These are phyloP conservation scores for Phytophthora cryptogea DNA, from an alignment of 352 stramenopile species.

Conservation along the genomic window DNA sequence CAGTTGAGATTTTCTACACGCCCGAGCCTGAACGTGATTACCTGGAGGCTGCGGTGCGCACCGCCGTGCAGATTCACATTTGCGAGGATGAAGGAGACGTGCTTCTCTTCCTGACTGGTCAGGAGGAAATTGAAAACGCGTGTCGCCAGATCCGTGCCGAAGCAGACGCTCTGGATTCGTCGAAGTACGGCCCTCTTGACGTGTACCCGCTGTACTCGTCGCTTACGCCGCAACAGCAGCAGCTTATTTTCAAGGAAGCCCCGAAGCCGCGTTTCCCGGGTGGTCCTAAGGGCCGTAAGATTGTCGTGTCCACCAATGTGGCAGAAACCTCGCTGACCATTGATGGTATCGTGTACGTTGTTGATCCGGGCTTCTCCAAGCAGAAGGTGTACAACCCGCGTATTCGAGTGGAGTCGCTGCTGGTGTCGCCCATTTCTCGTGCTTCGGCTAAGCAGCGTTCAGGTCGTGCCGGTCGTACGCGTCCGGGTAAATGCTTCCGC, in stretches of 20 bases:
- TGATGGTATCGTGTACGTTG: slow-evolving; percentile 99
- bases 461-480: slow-evolving; percentile 92
- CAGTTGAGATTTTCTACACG: slow-evolving; percentile 99
- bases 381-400: slow-evolving; percentile 99
- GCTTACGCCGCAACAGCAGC: slow-evolving; percentile 98
- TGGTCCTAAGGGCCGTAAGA: slow-evolving; percentile 92
- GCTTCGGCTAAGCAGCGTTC: slow-evolving; percentile 94
- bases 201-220: slow-evolving; percentile 98
- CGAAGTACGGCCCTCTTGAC: slow-evolving; percentile 94
- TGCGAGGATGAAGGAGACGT: slow-evolving; percentile 98
- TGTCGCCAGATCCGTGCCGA: slow-evolving; percentile 90
- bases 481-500: slow-evolving; percentile 95
- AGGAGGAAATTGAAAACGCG: slow-evolving; percentile 99
- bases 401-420: slow-evolving; percentile 97
- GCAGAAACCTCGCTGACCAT: slow-evolving; percentile 99
- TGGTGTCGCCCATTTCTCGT: slow-evolving; percentile 98
- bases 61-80: slow-evolving; percentile 96
- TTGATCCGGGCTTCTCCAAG: slow-evolving; percentile 99
- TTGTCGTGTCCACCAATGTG: slow-evolving; percentile 99
- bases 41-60: slow-evolving; percentile 92
- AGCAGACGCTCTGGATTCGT: slow-evolving; percentile 90
- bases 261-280: slow-evolving; percentile 88
- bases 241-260: slow-evolving; percentile 99
- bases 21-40: slow-evolving; percentile 98
- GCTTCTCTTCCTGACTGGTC: slow-evolving; percentile 98